Evolutionary conservation across 306 rosid genomes (phyloP).

Genomic region (Fragaria ananassa): DNA sequence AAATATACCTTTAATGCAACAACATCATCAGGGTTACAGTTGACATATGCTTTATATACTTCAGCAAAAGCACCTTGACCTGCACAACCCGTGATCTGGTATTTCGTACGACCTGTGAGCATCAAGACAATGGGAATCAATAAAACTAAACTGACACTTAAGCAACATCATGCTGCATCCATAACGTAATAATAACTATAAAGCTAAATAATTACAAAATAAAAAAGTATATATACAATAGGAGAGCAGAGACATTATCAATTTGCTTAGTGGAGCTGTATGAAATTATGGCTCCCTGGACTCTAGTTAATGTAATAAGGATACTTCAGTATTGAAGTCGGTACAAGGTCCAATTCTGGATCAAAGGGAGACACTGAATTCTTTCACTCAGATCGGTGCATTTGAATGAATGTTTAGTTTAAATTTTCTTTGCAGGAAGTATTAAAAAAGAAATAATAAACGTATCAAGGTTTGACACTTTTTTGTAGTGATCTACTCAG

Average conservation of each 20-base stretch:
- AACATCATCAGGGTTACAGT: slow-evolving; percentile 66
- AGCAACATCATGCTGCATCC: background rate
- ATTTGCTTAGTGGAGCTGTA: background rate
- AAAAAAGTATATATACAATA: background rate
- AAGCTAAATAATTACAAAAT: background rate
- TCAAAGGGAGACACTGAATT: background rate
- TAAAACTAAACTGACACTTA: background rate
- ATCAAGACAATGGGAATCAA: slow-evolving; percentile 28
- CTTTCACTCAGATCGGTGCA: background rate
- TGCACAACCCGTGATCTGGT: slow-evolving; percentile 87
- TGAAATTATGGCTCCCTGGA: background rate
- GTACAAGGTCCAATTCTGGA: background rate
- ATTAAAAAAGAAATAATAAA: background rate
- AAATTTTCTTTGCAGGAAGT: background rate
- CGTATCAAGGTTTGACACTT: background rate
- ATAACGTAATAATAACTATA: background rate
- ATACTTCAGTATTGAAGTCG: background rate
- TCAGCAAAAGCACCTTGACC: slow-evolving; percentile 94
- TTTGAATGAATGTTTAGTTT: background rate
- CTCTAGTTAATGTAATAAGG: background rate
- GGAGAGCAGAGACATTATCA: background rate
- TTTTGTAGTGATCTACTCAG: background rate
- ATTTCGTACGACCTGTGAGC: slow-evolving; percentile 73
- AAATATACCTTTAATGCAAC: slow-evolving; percentile 76
- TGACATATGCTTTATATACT: slow-evolving; percentile 70